These are phyloP conservation scores for Acanthamoeba triangularis DNA, from an alignment of 208 protist species.

Conservation along the genomic window DNA sequence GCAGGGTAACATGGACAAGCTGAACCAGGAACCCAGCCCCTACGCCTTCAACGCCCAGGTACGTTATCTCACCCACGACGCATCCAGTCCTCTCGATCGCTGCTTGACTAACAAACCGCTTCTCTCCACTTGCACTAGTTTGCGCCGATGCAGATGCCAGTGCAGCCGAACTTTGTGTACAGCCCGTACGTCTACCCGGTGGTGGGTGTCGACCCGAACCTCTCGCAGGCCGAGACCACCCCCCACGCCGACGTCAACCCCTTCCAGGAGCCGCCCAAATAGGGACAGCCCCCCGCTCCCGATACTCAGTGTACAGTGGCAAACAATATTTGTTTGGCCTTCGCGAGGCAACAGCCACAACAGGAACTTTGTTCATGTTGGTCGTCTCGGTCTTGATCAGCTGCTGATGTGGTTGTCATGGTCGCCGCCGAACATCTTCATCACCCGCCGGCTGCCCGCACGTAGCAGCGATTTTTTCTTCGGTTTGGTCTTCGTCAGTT, in stretches of 20 bases:
- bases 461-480: too few species aligned
- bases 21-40: not conserved
- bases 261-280: slow-evolving; percentile 38
- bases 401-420: too few species aligned
- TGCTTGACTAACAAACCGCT: not conserved
- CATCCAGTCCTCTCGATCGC: not conserved
- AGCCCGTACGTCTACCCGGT: slow-evolving; percentile 22
- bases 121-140: not conserved
- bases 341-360: too few species aligned
- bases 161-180: not conserved
- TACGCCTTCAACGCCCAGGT: not conserved
- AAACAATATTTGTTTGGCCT: too few species aligned
- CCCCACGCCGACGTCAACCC: not conserved
- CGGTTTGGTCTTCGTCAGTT: too few species aligned
- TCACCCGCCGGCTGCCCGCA: too few species aligned
- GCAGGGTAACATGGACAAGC: not conserved
- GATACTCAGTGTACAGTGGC: too few species aligned
- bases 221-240: not conserved
- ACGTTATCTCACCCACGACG: not conserved
- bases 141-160: not conserved
- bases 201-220: not conserved
- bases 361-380: too few species aligned
- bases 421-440: too few species aligned
- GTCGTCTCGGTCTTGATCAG: too few species aligned
- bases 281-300: too few species aligned